A percentile compares a stretch with the other conserved stretches of the same genome.
These are phyloP conservation scores for Neospermospora avenae DNA, from an alignment of 2,329 filamentous ascomycete genomes.

Conservation along the genomic window DNA sequence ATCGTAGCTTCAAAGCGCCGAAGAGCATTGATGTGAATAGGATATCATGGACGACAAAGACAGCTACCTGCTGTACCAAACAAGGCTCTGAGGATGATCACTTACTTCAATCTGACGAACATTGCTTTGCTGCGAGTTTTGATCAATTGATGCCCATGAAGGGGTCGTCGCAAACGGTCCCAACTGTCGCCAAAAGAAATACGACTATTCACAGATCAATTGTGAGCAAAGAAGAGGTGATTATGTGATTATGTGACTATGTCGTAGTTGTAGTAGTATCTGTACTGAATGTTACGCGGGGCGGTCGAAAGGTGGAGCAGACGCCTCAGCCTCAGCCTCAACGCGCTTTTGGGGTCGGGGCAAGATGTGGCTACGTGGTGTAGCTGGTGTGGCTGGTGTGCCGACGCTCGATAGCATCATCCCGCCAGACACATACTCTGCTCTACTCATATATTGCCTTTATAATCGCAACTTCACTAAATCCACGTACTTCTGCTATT, in stretches of 20 bases:
- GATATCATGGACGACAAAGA: background rate
- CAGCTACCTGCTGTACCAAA: background rate
- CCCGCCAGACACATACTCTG: background rate
- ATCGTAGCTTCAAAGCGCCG: too few species aligned
- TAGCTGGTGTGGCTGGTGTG: background rate
- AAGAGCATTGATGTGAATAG: too few species aligned
- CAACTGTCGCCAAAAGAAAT: conserved; percentile 2
- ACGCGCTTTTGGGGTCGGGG: background rate
- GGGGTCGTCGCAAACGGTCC: background rate
- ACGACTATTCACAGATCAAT: conserved; percentile 4
- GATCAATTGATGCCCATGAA: conserved; percentile 14
- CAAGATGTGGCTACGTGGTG: background rate
- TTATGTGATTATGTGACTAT: background rate
- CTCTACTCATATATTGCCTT: too few species aligned
- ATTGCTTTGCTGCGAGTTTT: conserved; percentile 26
- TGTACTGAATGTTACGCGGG: conserved; percentile 6
- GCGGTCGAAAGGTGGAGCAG: background rate
- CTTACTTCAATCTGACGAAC: conserved; percentile 33
- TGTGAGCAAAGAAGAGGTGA: background rate
- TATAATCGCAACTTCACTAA: too few species aligned
- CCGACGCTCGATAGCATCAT: background rate
- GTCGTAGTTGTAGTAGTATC: background rate
- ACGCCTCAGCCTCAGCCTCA: background rate
- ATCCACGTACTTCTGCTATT: too few species aligned
- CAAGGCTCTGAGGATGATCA: conserved; percentile 8